A percentile compares a stretch with the other conserved stretches of the same genome.
phyloP scores from a whole-genome alignment of 805 yeast genomes.

The Cyberlindnera galapagoensis region DNA sequence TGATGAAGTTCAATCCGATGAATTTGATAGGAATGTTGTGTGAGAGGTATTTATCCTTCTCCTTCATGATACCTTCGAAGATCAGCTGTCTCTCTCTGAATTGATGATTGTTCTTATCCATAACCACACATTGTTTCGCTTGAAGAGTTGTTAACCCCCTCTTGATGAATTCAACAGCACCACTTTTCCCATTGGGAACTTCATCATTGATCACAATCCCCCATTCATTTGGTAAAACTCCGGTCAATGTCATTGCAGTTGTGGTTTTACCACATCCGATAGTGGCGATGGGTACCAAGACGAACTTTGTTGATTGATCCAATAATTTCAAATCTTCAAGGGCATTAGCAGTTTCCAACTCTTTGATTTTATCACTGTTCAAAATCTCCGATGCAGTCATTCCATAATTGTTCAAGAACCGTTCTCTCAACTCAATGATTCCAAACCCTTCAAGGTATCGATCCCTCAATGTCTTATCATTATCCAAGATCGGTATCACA shows the following conservation, averaged over 20 bases:
- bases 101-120: slow-evolving; percentile 83
- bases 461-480: slow-evolving; percentile 39
- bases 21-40: slow-evolving; percentile 42
- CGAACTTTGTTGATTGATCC: slow-evolving; percentile 41
- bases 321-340: slow-evolving; percentile 29
- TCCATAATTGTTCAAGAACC: slow-evolving; percentile 49
- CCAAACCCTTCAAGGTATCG: slow-evolving; percentile 56
- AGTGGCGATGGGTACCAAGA: slow-evolving; percentile 79
- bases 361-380: slow-evolving; percentile 34
- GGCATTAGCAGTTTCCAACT: slow-evolving; percentile 33
- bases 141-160: slow-evolving; percentile 36
- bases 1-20: slow-evolving; percentile 64
- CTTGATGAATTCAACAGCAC: slow-evolving; percentile 43
- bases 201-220: slow-evolving; percentile 81
- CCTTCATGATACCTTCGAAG: slow-evolving; percentile 41
- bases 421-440: slow-evolving; percentile 63
- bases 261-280: slow-evolving; percentile 96
- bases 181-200: slow-evolving; percentile 38
- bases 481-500: slow-evolving; percentile 47
- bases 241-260: slow-evolving; percentile 50
- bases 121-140: slow-evolving; percentile 45
- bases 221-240: slow-evolving; percentile 52
- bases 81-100: slow-evolving; percentile 62
- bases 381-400: slow-evolving; percentile 55
- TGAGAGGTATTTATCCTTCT: slow-evolving; percentile 38